Evolutionary conservation across 2,329 filamentous ascomycete genomes (phyloP), one percentile per base, ranked within the genome.

Genomic region (Talaromyces marneffei): DNA sequence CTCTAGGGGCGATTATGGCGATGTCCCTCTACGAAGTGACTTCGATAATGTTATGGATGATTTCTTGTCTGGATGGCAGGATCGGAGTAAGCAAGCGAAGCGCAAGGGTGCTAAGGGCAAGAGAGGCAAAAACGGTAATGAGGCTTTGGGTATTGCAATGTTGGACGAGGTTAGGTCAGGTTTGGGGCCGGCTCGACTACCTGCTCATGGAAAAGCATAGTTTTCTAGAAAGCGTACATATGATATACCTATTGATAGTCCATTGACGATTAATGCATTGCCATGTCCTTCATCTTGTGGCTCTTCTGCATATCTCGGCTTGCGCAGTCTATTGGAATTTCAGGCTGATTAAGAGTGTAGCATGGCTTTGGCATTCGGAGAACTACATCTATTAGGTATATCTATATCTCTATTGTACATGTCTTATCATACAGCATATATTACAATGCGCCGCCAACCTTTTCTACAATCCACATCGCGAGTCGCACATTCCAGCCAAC

Each of bases 1-100:
- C 58, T 73, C 77, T 57, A 73, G 70, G 12, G 72, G 70, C 16
- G 74, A 72, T 37, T 60, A 62, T 39, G 67, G 70, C 23, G 70
- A 71, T n/a, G 70, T 87, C 0, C 83, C 87, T 9, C 78, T 91
- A 39, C 82, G 91, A 50, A 80, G 82, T 40, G 92, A 97, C 72
- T 96, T 99, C 75, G 88, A 96, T 72, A 84, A 81, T 64, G 91
- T 97, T 72, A 86, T 99, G 81, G 93, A 97, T 71, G 92, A 96
- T 61, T 99, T 99, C 77, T 77, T 97, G 27, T 89, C 87, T 8
- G 86, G 81, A 35, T 80, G 78, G 77, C 75, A 78, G 48, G 75
- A 76, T 65, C 76, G 78, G 55, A 72, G 75, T 52, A 66, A 72
- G 5, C 74, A 75, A 67, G 74, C 67, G 4, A 79, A 79, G 67